These are phyloP conservation scores for Cordyceps tenuipes DNA, from an alignment of 2,329 filamentous ascomycete genomes.

Conservation along the genomic window DNA sequence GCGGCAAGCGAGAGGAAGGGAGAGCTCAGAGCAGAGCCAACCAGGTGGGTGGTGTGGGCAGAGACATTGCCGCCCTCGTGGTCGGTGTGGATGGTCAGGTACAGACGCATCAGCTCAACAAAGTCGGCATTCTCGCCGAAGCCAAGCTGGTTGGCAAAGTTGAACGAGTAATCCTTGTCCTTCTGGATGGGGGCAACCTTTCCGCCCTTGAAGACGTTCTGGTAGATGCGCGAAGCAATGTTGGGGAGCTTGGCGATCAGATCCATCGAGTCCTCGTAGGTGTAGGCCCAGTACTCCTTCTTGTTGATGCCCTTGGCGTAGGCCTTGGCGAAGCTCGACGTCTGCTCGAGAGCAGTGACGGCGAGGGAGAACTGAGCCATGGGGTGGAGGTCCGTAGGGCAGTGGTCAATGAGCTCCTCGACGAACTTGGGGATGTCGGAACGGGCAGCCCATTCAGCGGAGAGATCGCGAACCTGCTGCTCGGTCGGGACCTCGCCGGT, in stretches of 20 bases:
- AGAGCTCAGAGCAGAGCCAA: conserved; percentile 92
- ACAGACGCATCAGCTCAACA: conserved; percentile 94
- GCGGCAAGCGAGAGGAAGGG: conserved; percentile 94
- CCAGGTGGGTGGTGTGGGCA: conserved; percentile 97
- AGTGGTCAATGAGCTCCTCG: conserved; percentile 99
- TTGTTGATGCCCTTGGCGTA: conserved; percentile 99
- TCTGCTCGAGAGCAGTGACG: conserved; percentile 96
- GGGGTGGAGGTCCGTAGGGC: conserved; percentile 96
- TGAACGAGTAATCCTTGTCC: conserved; percentile 99
- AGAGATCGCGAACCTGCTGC: conserved; percentile 97
- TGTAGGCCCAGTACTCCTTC: conserved; percentile 99
- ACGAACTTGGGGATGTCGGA: conserved; percentile 96
- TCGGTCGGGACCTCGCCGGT: conserved; percentile 96
- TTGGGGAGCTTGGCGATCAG: conserved; percentile 98
- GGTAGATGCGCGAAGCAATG: conserved; percentile 97
- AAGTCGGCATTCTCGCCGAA: conserved; percentile 95
- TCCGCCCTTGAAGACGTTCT: conserved; percentile 99
- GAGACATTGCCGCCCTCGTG: conserved; percentile 99
- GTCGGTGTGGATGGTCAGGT: conserved; percentile 99
- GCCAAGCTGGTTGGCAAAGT: conserved; percentile 98
- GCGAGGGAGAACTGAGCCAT: conserved; percentile 99
- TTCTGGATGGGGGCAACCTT: conserved; percentile 94
- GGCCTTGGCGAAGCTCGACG: conserved; percentile 94
- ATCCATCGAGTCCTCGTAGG: conserved; percentile 99
- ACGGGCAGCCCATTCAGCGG: conserved; percentile 96